Conservation (phyloP, 2,329 filamentous ascomycete species). For the Talaromyces sp. region DNA sequence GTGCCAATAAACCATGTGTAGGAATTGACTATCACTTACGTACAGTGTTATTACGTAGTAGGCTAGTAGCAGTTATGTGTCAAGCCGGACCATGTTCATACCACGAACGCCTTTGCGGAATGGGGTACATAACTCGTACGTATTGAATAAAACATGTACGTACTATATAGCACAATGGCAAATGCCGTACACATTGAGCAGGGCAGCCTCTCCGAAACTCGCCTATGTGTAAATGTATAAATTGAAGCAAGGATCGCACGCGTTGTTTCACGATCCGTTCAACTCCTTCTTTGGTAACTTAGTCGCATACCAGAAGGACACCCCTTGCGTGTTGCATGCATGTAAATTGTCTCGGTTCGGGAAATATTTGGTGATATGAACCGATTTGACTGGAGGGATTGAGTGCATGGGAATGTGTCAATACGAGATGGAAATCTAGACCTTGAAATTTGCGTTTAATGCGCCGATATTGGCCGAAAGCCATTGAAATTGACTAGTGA, state of each 20-base stretch:
- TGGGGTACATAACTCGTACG: neutral
- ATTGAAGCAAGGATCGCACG: neutral
- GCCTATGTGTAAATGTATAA: neutral
- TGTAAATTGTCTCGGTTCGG: neutral
- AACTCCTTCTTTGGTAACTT: too few relatives aligned
- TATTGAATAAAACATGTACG: neutral
- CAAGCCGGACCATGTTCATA: neutral
- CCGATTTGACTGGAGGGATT: too few relatives aligned
- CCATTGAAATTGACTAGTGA: neutral
- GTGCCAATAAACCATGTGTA: slow-evolving; percentile 14
- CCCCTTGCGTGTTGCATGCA: slow-evolving; percentile 1
- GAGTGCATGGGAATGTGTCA: neutral
- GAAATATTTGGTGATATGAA: neutral
- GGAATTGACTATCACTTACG: neutral
- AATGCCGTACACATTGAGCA: neutral
- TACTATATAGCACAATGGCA: neutral
- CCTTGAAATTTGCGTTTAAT: neutral
- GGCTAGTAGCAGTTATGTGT: neutral
- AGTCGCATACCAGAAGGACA: neutral
- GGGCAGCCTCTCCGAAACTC: neutral
- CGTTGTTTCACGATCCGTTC: neutral
- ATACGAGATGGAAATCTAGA: neutral
- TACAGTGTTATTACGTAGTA: neutral
- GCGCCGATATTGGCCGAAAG: neutral
- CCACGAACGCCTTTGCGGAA: neutral